Base-by-base conservation (phyloP, 2,329 filamentous ascomycete species). In the Colletotrichum endophyticum region DNA sequence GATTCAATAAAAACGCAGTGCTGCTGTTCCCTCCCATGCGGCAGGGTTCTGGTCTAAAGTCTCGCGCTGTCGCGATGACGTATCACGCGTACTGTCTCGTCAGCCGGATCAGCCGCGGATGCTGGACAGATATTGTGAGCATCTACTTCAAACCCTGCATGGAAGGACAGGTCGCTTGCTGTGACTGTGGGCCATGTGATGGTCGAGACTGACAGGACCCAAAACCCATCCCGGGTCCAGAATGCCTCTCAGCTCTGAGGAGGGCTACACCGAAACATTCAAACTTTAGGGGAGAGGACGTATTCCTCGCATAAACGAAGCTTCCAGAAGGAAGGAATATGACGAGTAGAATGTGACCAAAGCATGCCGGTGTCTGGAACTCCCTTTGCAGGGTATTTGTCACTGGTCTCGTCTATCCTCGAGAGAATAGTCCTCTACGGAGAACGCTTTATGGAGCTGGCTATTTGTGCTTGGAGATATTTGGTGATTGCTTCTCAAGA, bases 121-220 rank as follows among this genome's bases (percentile, higher is more conserved):
- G 39, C 9, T 49, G 19, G 3, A 9, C 9, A 49, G 1, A 49
- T 12, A 49, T 5, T 49, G 39, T 6, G 19, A n/a, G 39, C 9
- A 49, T n/a, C 39, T 49, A n/a, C 8, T 49, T 49, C 39, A n/a
- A 49, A 39, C 16, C 8, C 5, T 5, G 36, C 16, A 5, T 9
- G 4, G 2, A 19, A 1, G 8, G 8, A 19, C 4, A 1, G 36
- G 5, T 39, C 8, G 36, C 1, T n/a, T 44, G 8, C 16, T 12
- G 1, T 6, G 2, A n/a, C 5, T 0, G n/a, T 4, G 39, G 39
- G 39, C 39, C 3, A n/a, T n/a, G 19, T 4, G 19, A 49, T 49
- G 5, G 19, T 1, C 9, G 5, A 49, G 9, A n/a, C 6, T n/a
- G 19, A n/a, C 19, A 12, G 19, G 39, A 49, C 19, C 2, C 19